Conservation (phyloP, 495 filamentous ascomycete species). For the Podospora didyma region DNA sequence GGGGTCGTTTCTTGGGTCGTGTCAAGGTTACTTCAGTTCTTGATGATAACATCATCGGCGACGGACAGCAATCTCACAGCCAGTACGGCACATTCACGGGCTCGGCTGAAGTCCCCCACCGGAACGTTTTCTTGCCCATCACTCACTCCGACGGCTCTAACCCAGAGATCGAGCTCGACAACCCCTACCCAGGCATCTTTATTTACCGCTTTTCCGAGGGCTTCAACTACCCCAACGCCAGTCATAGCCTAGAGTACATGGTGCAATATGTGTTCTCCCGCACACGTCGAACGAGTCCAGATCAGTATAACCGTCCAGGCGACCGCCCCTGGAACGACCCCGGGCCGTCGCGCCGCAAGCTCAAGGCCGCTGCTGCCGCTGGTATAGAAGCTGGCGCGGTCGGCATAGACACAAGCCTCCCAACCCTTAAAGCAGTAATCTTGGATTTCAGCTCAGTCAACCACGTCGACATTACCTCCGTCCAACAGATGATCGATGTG, state of each 20-base stretch:
- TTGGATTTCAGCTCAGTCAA: slow-evolving; percentile 96
- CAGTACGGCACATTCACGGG: slow-evolving; percentile 51
- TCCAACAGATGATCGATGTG: slow-evolving; percentile 94
- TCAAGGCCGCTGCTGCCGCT: slow-evolving; percentile 32
- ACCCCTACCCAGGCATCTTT: slow-evolving; percentile 90
- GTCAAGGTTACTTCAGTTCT: slow-evolving; percentile 87
- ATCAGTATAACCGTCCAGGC: slow-evolving; percentile 59
- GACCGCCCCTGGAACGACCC: slow-evolving; percentile 98
- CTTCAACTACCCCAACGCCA: slow-evolving; percentile 94
- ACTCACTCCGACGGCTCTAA: slow-evolving; percentile 88
- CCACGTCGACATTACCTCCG: slow-evolving; percentile 90
- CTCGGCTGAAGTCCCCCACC: slow-evolving; percentile 32
- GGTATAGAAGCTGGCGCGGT: slow-evolving; percentile 29
- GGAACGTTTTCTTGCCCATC: slow-evolving; percentile 88
- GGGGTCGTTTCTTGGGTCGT: slow-evolving; percentile 81
- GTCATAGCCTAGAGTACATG: slow-evolving; percentile 83
- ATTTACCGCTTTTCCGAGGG: slow-evolving; percentile 97
- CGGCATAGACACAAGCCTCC: slow-evolving; percentile 49
- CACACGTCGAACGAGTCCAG: slow-evolving; percentile 73
- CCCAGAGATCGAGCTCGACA: slow-evolving; percentile 71
- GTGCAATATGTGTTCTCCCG: slow-evolving; percentile 66
- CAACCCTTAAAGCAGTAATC: slow-evolving; percentile 86
- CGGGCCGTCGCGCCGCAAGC: slow-evolving; percentile 54
- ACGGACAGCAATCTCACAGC: slow-evolving; percentile 31
- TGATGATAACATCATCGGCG: slow-evolving; percentile 74